Percentiles rank a stretch among this genome's conserved stretches.
phyloP scores from a whole-genome alignment of 2,329 filamentous ascomycete species.

The Nakataea oryzae region DNA sequence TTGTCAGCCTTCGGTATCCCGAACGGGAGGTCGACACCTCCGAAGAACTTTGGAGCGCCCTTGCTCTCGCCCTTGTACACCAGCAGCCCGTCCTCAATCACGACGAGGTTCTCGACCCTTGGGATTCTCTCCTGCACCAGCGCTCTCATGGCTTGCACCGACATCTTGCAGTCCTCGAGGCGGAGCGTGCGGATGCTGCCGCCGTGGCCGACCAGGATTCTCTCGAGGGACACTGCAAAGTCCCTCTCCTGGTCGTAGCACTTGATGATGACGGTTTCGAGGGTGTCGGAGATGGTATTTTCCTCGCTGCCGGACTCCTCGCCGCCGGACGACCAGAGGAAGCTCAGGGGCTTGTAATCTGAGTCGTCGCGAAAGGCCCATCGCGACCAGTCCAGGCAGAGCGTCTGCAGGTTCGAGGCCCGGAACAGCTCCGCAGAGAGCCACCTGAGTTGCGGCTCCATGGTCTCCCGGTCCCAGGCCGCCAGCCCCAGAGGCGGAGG shows the following conservation, averaged over 20 bases:
- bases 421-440: background rate
- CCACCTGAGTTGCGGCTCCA: background rate
- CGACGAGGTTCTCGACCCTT: background rate
- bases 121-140: background rate
- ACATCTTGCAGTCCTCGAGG: background rate
- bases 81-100: background rate
- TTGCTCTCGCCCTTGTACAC: background rate
- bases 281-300: background rate
- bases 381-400: background rate
- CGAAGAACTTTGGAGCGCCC: background rate
- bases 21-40: background rate
- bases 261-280: background rate
- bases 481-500: no score
- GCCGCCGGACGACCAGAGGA: background rate
- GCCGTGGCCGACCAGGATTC: background rate
- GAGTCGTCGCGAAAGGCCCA: background rate
- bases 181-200: background rate
- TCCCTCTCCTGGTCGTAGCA: background rate
- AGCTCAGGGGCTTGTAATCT: background rate
- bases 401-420: background rate
- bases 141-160: background rate
- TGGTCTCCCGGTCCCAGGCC: background rate
- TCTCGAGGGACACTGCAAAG: background rate
- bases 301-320: background rate
- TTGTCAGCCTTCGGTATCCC: background rate